Evolutionary conservation across 2,329 filamentous ascomycete genomes (phyloP), one percentile per base, ranked within the genome.

Genomic region (Clonostachys rosea): DNA sequence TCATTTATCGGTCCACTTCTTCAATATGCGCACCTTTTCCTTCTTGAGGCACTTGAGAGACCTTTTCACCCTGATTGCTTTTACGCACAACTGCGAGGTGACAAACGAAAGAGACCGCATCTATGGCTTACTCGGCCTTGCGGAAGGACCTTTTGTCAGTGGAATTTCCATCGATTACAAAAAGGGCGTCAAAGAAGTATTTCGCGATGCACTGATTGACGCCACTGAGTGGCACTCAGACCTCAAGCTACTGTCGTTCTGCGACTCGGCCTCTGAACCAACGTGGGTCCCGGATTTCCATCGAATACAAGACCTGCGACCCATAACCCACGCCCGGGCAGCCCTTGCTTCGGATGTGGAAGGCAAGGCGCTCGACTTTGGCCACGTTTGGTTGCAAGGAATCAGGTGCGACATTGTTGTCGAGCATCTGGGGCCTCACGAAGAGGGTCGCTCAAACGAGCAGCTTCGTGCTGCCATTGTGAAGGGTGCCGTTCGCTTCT

Each of bases 61-160:
- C 8, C 42, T 56, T 11, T 40, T 52, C 5, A 42, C 47, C 13
- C 49, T 56, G 30, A 37, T 57, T 4, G 34, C 55, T n/a, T 46
- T 44, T n/a, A 56, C 44, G 35, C 49, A 48, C 30, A 49, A 50
- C n/a, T 56, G 54, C 44, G 46, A 47, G 6, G 55, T 54, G 6
- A 59, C 55, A 1, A 43, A 51, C 2, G 44, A 46, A 3, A 46
- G 54, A 18, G 56, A 60, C 34, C 50, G 56, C 12, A 50, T 60
- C 9, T 59, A 58, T 42, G 52, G 52, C 6, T 46, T 59, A 16
- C 50, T 60, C 1, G 57, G 55, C 18, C 42, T 61, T 18, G 17
- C 42, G 10, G 30, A n/a, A 16, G 42, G 13, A 44, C 10, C 18
- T 34, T 44, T 44, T 44, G 20, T n/a, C 2, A 44, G 30, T 14